phyloP scores from a whole-genome alignment of 139 green algal species.

The Diplosphaera chodatii region DNA sequence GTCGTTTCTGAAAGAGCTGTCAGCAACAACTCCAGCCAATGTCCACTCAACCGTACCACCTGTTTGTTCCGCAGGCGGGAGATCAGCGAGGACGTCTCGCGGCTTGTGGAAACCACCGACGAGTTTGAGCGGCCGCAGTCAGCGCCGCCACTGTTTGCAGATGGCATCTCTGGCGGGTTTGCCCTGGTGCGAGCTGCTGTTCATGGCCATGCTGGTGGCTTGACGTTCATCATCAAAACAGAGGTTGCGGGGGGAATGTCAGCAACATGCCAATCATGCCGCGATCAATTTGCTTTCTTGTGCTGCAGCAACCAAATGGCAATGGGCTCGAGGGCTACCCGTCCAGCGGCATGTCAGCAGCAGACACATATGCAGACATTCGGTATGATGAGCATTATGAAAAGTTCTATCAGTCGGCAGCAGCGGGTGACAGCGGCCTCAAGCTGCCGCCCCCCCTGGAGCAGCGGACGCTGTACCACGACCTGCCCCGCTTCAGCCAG shows the following conservation, averaged over 20 bases:
- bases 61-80: constrained; percentile 48
- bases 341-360: constrained; percentile 16
- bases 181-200: background rate
- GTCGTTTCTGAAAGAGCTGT: no score
- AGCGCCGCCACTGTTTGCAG: constrained; percentile 53
- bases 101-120: constrained; percentile 48
- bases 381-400: constrained; percentile 84
- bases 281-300: background rate
- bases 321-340: constrained; percentile 1
- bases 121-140: constrained; percentile 71
- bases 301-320: constrained; percentile 3
- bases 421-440: constrained; percentile 46
- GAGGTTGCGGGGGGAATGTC: no score
- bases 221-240: no score
- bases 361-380: constrained; percentile 49
- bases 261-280: no score
- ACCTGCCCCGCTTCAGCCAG: constrained; percentile 40
- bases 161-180: background rate
- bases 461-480: constrained; percentile 62
- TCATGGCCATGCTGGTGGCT: no score
- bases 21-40: no score
- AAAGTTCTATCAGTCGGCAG: constrained; percentile 50
- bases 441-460: constrained; percentile 81
- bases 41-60: no score
- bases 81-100: constrained; percentile 55